Base-by-base conservation (phyloP, 2,329 filamentous ascomycete species). In the Cryphonectria carpinicola region DNA sequence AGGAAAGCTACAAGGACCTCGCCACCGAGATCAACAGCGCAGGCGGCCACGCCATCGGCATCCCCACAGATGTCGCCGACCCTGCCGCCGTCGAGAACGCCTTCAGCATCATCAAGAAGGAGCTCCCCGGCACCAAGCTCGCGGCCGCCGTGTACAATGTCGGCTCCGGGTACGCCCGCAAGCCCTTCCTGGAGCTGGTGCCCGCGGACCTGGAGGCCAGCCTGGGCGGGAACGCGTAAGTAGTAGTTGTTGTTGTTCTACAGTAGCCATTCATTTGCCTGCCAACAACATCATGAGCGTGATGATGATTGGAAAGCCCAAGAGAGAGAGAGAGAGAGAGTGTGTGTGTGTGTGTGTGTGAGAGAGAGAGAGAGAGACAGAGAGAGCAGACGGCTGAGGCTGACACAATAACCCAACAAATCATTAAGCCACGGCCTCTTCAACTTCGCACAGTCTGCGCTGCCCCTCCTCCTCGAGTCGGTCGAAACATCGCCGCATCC, bases 61-160 rank as follows among this genome's bases (percentile, higher is more conserved):
- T 95, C 75, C 85, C 87, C 6, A 87, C 92, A 1, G 91, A 94
- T 76, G 85, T 91, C 0, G 83, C 88, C 0, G 86, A 88, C 70
- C 77, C 84, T 1, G 67, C 75, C 1, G 82, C 83, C 61, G 79
- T 93, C 0, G 83, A 84, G 60, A 80, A 82, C 1, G 92, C 91
- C 0, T 89, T 94, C 69, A 82, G 88, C n/a, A 79, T 84, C 56
- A 90, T 94, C 76, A 81, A 86, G 73, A 81, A 86, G 71, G 85
- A 91, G 73, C 85, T 92, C 64, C 84, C 86, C 0, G 83, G 81
- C 1, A 83, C 84, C 62, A 84, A 83, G 71, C 81, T 90, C 13
- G 88, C 87, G 2, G 91, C 90, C 0, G 92, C 92, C 3, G 81
- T 94, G 28, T 94, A 89, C 82, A 94, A 95, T 74, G 91, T 90